Percentiles rank a stretch among this genome's conserved stretches.
Evolutionary conservation across 345 rosid genomes (phyloP).

Genomic region (Balakata baccata): DNA sequence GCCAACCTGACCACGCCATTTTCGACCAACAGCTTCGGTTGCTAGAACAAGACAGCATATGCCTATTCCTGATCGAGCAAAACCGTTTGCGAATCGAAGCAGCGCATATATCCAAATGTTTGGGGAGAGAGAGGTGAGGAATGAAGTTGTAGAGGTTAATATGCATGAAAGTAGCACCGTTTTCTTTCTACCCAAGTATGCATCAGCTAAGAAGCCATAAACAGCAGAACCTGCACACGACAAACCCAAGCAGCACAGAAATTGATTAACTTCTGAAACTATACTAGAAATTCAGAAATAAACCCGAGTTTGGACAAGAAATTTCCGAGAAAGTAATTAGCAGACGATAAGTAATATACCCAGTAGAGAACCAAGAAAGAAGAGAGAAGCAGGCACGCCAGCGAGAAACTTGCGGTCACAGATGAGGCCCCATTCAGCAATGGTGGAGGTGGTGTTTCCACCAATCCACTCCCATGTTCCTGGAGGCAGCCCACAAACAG

Average conservation of each 20-base stretch:
- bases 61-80: conserved; percentile 57
- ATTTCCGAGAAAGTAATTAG: not conserved
- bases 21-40: conserved; percentile 62
- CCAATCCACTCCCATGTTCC: conserved; percentile 76
- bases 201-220: conserved; percentile 57
- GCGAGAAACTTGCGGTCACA: conserved; percentile 66
- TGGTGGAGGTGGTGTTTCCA: conserved; percentile 40
- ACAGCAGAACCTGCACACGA: conserved; percentile 48
- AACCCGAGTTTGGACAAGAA: too few species aligned
- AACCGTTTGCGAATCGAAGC: conserved; percentile 62
- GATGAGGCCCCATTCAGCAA: conserved; percentile 67
- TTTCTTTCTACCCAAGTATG: conserved; percentile 59
- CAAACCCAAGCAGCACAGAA: not conserved
- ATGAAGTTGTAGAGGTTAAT: conserved; percentile 46
- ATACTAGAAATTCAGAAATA: too few species aligned
- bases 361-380: conserved; percentile 69
- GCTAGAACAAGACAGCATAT: conserved; percentile 70
- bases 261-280: too few species aligned
- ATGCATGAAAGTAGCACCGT: conserved; percentile 47
- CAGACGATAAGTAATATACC: conserved; percentile 30
- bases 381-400: conserved; percentile 67
- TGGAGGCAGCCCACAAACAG: conserved; percentile 44
- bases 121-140: conserved; percentile 66
- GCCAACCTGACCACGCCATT: conserved; percentile 75
- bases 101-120: conserved; percentile 62